Percentiles rank a stretch among this genome's conserved stretches.
These are phyloP conservation scores for Capsicum pubescens DNA, from an alignment of 257 asterid species.

Conservation along the genomic window DNA sequence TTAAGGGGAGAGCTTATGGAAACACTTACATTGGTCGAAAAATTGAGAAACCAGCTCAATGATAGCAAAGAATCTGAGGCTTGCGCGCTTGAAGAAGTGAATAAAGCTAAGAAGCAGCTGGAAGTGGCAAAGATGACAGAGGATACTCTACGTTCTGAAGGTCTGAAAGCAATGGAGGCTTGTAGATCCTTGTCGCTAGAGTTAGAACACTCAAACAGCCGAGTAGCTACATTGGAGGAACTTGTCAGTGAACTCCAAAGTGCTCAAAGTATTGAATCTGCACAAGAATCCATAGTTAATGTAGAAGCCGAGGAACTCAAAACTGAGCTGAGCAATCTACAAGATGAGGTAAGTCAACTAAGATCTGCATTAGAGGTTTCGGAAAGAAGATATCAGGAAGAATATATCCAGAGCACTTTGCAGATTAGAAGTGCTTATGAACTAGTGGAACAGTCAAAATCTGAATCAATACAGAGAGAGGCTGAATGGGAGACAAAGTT, in stretches of 20 bases:
- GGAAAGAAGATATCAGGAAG: constrained; percentile 70
- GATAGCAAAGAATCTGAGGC: constrained; percentile 69
- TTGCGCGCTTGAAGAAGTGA: constrained; percentile 58
- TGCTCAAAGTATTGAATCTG: constrained; percentile 43
- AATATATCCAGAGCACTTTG: constrained; percentile 62
- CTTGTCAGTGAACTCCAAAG: constrained; percentile 53
- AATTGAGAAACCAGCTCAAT: constrained; percentile 61
- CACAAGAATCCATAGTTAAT: constrained; percentile 33
- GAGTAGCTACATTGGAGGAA: constrained; percentile 58
- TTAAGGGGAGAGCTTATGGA: constrained; percentile 64
- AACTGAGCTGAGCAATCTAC: constrained; percentile 44
- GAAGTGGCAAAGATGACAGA: constrained; percentile 59
- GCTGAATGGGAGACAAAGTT: constrained; percentile 62
- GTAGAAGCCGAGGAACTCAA: constrained; percentile 38
- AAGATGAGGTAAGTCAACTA: constrained; percentile 52
- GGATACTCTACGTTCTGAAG: constrained; percentile 53
- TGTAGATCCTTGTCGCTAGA: constrained; percentile 53
- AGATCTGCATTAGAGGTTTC: constrained; percentile 70
- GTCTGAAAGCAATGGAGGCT: constrained; percentile 47
- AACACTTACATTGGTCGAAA: constrained; percentile 60
- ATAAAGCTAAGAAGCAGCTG: constrained; percentile 59
- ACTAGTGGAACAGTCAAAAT: constrained; percentile 58
- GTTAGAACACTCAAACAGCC: constrained; percentile 62
- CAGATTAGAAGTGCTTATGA: constrained; percentile 73
- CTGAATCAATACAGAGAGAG: constrained; percentile 52